Base-by-base conservation (phyloP, 2,329 filamentous ascomycete species). In the Verticillium nubilum region DNA sequence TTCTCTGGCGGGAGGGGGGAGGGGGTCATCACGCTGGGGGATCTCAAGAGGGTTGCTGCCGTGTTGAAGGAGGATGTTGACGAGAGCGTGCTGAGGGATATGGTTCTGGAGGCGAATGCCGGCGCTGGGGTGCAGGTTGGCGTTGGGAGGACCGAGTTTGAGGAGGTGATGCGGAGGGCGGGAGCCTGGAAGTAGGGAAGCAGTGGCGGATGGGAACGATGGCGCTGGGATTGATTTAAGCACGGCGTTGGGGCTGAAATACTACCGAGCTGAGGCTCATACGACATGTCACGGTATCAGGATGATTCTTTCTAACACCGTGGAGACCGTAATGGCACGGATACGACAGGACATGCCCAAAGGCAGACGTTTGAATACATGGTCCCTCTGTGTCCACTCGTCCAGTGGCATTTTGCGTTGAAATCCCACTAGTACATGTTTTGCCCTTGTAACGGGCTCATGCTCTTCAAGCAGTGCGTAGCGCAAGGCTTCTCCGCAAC, bases 91-190 rank as follows among this genome's bases (percentile, higher is more conserved):
- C 77, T 99, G 69, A 86, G 85, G 76, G 92, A 97, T 77, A 99
- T 99, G 95, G 89, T 99, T 60, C 78, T 92, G 55, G 94, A 98
- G 79, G 95, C 94, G 55, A 97, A 96, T 73, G 91, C 90, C 2
- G 92, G 91, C 1, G 86, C 82, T 4, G 88, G 89, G 17, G 83
- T 90, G 12, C 84, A 80, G 37, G 83, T 79, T 59, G 91, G 90
- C 7, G 94, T 96, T 10, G 85, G 80, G 47, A 79, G 87, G 69
- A 87, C 90, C 57, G 91, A 97, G 69, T 97, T 97, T 75, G 89
- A 92, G 74, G 85, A 85, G 58, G 90, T 97, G 5, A 94, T 97
- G 92, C 84, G 81, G 64, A 81, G 90, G 67, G 93, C 92, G 5
- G 92, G 92, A 1, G 87, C 93, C 37, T 94, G 94, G 82, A 86